Evolutionary conservation across 495 filamentous ascomycete genomes (phyloP).

Genomic region (Trichoderma asperelloides): DNA sequence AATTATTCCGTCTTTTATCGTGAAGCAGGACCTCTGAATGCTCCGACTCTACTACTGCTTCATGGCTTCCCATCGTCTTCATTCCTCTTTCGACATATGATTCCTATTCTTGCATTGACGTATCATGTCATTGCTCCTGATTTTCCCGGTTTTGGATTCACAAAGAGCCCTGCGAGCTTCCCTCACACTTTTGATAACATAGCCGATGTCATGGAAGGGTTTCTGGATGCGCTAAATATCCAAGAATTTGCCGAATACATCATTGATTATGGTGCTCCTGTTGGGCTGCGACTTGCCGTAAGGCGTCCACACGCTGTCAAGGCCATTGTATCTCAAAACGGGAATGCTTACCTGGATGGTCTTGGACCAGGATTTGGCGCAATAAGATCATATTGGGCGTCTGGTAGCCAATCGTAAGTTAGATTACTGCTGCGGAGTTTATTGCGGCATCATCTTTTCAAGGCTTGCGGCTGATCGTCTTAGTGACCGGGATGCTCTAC

Average conservation of each 20-base stretch:
- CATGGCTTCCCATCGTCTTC: constrained; percentile 58
- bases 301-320: constrained; percentile 35
- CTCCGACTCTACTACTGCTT: constrained; percentile 49
- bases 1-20: constrained; percentile 52
- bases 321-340: constrained; percentile 53
- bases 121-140: constrained; percentile 52
- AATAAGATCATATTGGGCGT: constrained; percentile 39
- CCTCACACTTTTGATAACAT: constrained; percentile 36
- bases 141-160: constrained; percentile 55
- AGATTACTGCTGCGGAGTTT: not conserved
- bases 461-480: not conserved
- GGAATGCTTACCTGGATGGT: constrained; percentile 56
- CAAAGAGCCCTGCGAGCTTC: constrained; percentile 38
- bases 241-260: constrained; percentile 48
- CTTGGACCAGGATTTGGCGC: constrained; percentile 31
- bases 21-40: constrained; percentile 28
- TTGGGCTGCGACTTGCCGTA: constrained; percentile 46
- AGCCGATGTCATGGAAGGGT: constrained; percentile 35
- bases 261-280: constrained; percentile 59
- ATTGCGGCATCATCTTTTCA: not conserved
- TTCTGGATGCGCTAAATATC: constrained; percentile 38
- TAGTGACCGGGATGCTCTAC: constrained; percentile 31
- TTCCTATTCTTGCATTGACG: constrained; percentile 43
- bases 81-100: constrained; percentile 51
- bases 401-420: constrained; percentile 18